These are phyloP conservation scores for Coriaria nepalensis DNA, from an alignment of 306 rosid species.

Conservation along the genomic window DNA sequence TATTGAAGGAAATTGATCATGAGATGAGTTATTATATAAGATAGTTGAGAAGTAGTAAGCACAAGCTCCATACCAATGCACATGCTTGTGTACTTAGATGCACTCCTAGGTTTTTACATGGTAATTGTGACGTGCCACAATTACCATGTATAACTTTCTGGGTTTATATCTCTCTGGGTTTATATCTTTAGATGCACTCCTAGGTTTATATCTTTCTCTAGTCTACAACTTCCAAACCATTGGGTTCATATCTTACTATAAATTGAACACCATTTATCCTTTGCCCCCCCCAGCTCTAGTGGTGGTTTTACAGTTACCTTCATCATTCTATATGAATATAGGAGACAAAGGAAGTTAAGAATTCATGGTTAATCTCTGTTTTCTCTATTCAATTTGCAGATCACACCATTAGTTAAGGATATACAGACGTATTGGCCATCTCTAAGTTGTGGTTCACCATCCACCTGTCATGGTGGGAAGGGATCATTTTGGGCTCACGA, in stretches of 20 bases:
- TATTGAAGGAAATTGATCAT: neutral
- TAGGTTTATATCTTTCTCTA: too few species aligned
- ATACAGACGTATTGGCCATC: slow-evolving; percentile 79
- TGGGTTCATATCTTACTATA: too few species aligned
- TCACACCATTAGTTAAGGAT: slow-evolving; percentile 43
- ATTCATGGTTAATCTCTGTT: neutral
- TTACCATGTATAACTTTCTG: too few species aligned
- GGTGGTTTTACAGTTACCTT: too few species aligned
- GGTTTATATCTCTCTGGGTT: neutral
- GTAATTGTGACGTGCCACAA: neutral
- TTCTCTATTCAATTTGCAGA: slow-evolving; percentile 34
- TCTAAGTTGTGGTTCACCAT: slow-evolving; percentile 57
- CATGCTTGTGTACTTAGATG: neutral
- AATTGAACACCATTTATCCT: too few species aligned
- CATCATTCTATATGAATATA: neutral
- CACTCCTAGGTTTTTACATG: too few species aligned
- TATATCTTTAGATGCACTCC: neutral
- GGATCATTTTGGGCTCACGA: slow-evolving; percentile 98
- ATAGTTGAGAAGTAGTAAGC: too few species aligned
- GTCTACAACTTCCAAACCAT: too few species aligned
- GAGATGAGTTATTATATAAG: neutral
- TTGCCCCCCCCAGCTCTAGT: too few species aligned
- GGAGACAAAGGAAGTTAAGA: too few species aligned
- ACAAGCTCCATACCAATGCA: neutral
- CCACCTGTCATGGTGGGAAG: slow-evolving; percentile 54